Evolutionary conservation across 192 early-diverging fungal genomes (phyloP).

Genomic region (Coemansia sp.): DNA sequence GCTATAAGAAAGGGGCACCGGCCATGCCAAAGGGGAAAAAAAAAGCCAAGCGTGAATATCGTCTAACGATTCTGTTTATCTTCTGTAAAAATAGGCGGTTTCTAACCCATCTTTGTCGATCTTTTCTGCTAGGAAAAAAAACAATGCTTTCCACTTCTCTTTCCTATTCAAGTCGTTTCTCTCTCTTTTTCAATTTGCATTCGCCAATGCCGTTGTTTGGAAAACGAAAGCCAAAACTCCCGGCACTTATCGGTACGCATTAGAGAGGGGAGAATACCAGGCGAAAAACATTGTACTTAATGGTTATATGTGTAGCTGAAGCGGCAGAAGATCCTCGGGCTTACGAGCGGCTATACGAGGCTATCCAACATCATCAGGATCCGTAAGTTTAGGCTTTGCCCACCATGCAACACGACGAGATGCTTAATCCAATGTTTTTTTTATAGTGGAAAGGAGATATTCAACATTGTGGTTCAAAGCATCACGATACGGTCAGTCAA

Average conservation of each 20-base stretch:
- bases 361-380: slow-evolving; percentile 26
- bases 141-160: slow-evolving; percentile 6
- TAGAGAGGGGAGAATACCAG: not conserved
- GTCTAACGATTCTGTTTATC: not conserved
- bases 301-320: slow-evolving; percentile 26
- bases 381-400: slow-evolving; percentile 28
- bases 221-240: slow-evolving; percentile 40
- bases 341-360: slow-evolving; percentile 36
- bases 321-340: slow-evolving; percentile 27
- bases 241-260: slow-evolving; percentile 40
- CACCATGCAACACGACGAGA: too few species aligned
- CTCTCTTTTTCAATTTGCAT: slow-evolving; percentile 27
- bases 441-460: slow-evolving; percentile 31
- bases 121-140: not conserved
- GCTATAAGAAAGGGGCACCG: too few species aligned
- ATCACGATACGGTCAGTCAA: slow-evolving; percentile 17
- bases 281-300: too few species aligned
- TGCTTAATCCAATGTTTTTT: not conserved
- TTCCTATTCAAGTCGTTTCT: slow-evolving; percentile 15
- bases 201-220: slow-evolving; percentile 51
- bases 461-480: slow-evolving; percentile 38
- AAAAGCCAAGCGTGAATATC: too few species aligned
- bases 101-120: not conserved
- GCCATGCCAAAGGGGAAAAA: too few species aligned
- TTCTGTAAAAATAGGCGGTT: not conserved